A percentile compares a stretch with the other conserved stretches of the same genome.
Conservation (phyloP, 176 grass and related monocot species). For the Juncus effusus region DNA sequence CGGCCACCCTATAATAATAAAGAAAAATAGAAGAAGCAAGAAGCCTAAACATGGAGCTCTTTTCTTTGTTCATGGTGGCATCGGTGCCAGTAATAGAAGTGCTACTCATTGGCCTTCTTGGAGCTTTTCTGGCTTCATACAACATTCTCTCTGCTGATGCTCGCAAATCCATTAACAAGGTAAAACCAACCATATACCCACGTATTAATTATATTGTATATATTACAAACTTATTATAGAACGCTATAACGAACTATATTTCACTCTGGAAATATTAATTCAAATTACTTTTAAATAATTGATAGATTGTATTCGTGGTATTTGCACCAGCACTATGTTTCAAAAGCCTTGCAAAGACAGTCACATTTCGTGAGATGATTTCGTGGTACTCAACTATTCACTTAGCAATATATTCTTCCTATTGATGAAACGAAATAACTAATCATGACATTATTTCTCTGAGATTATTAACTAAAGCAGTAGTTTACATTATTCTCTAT, state of each 20-base stretch:
- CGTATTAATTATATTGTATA: too few relatives aligned
- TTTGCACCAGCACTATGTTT: constrained; percentile 31
- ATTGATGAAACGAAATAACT: not conserved
- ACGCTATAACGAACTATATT: too few relatives aligned
- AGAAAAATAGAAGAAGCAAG: not conserved
- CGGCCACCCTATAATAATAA: too few relatives aligned
- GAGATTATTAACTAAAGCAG: not conserved
- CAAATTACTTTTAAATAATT: not conserved
- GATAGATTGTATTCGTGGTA: constrained; percentile 26
- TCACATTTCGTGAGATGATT: constrained; percentile 29
- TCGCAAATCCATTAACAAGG: constrained; percentile 35
- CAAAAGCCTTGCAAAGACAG: constrained; percentile 30
- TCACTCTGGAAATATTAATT: too few relatives aligned
- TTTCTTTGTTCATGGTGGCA: constrained; percentile 33
- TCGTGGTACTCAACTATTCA: constrained; percentile 23
- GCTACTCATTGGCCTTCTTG: constrained; percentile 27
- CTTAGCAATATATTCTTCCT: not conserved
- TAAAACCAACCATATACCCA: not conserved
- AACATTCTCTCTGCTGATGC: constrained; percentile 23
- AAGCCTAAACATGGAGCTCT: constrained; percentile 30
- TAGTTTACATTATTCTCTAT: not conserved
- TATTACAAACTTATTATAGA: too few relatives aligned
- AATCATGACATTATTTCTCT: not conserved
- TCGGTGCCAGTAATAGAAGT: constrained; percentile 31
- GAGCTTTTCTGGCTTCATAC: constrained; percentile 29